phyloP scores from a whole-genome alignment of 2,329 filamentous ascomycete species.

The Didymella pomorum region DNA sequence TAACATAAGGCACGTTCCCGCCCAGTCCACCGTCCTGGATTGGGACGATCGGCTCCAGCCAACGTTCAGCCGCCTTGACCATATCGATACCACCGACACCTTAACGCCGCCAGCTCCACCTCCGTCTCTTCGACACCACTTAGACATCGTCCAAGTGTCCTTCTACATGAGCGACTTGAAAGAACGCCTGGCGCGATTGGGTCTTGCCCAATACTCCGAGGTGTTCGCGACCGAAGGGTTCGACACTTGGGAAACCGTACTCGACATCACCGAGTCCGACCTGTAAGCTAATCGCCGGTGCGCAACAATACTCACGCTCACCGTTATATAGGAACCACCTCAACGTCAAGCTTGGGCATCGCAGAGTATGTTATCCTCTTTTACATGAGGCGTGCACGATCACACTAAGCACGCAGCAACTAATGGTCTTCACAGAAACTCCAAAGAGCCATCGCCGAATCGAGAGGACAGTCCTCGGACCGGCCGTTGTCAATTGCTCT shows the following conservation, averaged over 20 bases:
- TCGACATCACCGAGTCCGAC: slow-evolving; percentile 85
- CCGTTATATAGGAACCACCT: slow-evolving; percentile 67
- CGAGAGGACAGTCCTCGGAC: slow-evolving; percentile 62
- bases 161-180: slow-evolving; percentile 70
- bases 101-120: slow-evolving; percentile 15
- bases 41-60: slow-evolving; percentile 70
- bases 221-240: slow-evolving; percentile 80
- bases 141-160: slow-evolving; percentile 3
- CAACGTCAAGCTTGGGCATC: slow-evolving; percentile 80
- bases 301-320: neutral
- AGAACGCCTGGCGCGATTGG: slow-evolving; percentile 75
- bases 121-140: slow-evolving; percentile 17
- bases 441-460: slow-evolving; percentile 82
- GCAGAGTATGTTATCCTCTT: slow-evolving; percentile 68
- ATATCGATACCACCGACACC: slow-evolving; percentile 22
- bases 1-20: slow-evolving; percentile 62
- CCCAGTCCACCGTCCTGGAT: slow-evolving; percentile 69
- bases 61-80: slow-evolving; percentile 8
- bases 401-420: slow-evolving; percentile 1
- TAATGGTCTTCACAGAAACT: slow-evolving; percentile 66
- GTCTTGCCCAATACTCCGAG: slow-evolving; percentile 78
- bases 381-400: neutral
- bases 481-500: slow-evolving; percentile 49
- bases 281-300: slow-evolving; percentile 61
- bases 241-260: slow-evolving; percentile 82